Conservation (phyloP, 495 filamentous ascomycete genomes). For the Emericellopsis terricola region DNA sequence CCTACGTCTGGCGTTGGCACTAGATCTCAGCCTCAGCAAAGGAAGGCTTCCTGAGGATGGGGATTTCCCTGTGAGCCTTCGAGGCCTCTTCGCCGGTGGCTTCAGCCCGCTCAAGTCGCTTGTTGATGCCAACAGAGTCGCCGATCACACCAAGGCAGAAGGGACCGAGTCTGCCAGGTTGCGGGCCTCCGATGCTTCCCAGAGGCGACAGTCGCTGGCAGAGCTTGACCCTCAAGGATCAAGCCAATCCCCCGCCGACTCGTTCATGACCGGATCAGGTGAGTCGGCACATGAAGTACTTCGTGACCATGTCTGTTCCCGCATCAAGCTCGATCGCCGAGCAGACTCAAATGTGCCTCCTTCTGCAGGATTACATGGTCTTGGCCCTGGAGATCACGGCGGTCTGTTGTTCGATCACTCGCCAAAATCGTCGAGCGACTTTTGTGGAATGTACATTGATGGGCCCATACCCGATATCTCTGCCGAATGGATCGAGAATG, state of each 20-base stretch:
- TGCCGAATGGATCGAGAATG: conserved; percentile 5
- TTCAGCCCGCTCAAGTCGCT: conserved; percentile 8
- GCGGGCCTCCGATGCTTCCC: not conserved
- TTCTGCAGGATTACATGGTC: not conserved
- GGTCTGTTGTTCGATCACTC: not conserved
- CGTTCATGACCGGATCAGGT: not conserved
- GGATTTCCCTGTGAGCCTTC: conserved; percentile 13
- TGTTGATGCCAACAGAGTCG: not conserved
- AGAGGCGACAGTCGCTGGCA: too few species aligned
- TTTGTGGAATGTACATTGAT: not conserved
- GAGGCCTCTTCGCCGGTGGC: conserved; percentile 13
- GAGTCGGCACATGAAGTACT: not conserved
- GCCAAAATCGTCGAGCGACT: not conserved
- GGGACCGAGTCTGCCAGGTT: not conserved
- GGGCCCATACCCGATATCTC: conserved; percentile 2
- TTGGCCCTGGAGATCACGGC: not conserved
- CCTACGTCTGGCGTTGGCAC: conserved; percentile 14
- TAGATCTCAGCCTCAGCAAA: conserved; percentile 16
- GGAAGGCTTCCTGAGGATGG: conserved; percentile 12
- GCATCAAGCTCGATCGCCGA: not conserved
- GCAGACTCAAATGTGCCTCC: not conserved
- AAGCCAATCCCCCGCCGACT: not conserved
- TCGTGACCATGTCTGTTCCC: not conserved
- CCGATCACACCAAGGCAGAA: not conserved
- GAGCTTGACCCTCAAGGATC: not conserved